Evolutionary conservation across 1,139 yeast genomes (phyloP).

Genomic region (Lodderomyces theae): DNA sequence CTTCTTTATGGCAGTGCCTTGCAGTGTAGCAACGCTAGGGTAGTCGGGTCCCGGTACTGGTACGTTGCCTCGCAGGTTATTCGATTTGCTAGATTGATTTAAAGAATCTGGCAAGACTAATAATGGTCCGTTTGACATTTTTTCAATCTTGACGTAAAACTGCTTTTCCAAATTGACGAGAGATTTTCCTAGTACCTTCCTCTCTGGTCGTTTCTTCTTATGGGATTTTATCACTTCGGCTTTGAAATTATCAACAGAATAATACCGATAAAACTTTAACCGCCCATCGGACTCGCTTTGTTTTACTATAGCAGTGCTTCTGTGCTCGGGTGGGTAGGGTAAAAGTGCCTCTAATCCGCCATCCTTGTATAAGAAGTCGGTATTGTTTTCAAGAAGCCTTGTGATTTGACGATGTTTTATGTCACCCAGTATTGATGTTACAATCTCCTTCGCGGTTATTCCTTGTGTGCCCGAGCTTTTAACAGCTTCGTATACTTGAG

Average conservation of each 20-base stretch:
- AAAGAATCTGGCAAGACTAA: slow-evolving; percentile 8
- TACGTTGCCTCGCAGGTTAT: no score
- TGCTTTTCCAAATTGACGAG: slow-evolving; percentile 21
- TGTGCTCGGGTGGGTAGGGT: slow-evolving; percentile 22
- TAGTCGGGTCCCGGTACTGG: no score
- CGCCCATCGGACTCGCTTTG: slow-evolving; percentile 75
- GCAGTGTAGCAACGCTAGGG: no score
- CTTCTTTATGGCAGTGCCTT: background rate
- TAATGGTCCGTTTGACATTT: slow-evolving; percentile 23
- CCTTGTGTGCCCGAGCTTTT: slow-evolving; percentile 44
- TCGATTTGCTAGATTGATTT: background rate
- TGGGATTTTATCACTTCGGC: slow-evolving; percentile 8
- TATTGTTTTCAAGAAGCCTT: slow-evolving; percentile 48
- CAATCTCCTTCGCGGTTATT: slow-evolving; percentile 54
- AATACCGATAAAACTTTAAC: slow-evolving; percentile 67
- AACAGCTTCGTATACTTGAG: slow-evolving; percentile 56
- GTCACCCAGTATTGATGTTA: slow-evolving; percentile 48
- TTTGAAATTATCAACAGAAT: slow-evolving; percentile 23
- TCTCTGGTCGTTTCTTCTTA: slow-evolving; percentile 12
- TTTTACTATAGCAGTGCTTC: slow-evolving; percentile 44
- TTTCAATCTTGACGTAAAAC: slow-evolving; percentile 23
- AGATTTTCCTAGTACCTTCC: slow-evolving; percentile 3
- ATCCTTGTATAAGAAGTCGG: slow-evolving; percentile 30
- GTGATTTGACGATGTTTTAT: slow-evolving; percentile 49
- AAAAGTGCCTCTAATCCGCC: slow-evolving; percentile 23